Conservation (phyloP, 345 rosid genomes). For the Microthlaspi erraticum region DNA sequence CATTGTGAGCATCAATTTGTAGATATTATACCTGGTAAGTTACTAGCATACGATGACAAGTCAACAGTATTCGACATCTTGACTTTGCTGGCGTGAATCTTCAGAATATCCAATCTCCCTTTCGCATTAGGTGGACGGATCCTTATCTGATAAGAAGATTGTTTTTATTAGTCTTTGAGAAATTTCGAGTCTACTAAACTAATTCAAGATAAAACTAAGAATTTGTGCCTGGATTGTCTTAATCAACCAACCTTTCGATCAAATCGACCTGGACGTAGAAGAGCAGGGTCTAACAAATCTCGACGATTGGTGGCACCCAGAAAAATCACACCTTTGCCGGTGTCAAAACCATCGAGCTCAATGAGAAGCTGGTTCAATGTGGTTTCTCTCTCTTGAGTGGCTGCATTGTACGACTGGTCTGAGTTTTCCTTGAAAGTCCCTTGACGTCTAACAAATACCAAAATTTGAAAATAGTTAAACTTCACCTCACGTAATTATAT, state of each 20-base stretch:
- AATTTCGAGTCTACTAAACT: not conserved
- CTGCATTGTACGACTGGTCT: constrained; percentile 88
- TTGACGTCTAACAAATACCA: constrained; percentile 65
- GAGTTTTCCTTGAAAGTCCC: constrained; percentile 83
- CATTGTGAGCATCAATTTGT: not conserved
- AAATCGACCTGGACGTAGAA: constrained; percentile 95
- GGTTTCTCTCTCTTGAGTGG: constrained; percentile 96
- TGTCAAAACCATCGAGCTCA: constrained; percentile 98
- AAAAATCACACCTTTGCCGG: constrained; percentile 97
- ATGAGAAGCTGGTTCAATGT: constrained; percentile 93
- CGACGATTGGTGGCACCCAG: constrained; percentile 93
- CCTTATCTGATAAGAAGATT: constrained; percentile 56
- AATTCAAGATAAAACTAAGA: constrained; percentile 3
- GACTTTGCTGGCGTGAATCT: constrained; percentile 90
- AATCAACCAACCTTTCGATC: constrained; percentile 80
- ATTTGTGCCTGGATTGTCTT: not conserved
- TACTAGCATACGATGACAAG: constrained; percentile 75
- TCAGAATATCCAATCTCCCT: constrained; percentile 80
- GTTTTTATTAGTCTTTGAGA: not conserved
- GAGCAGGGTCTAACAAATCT: constrained; percentile 94
- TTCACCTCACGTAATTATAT: not conserved
- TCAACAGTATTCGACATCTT: constrained; percentile 94
- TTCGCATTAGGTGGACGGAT: constrained; percentile 93
- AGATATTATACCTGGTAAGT: constrained; percentile 74
- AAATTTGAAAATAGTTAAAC: constrained; percentile 4